Conservation (phyloP, 257 asterid species). For the Orobanche coerulescens region DNA sequence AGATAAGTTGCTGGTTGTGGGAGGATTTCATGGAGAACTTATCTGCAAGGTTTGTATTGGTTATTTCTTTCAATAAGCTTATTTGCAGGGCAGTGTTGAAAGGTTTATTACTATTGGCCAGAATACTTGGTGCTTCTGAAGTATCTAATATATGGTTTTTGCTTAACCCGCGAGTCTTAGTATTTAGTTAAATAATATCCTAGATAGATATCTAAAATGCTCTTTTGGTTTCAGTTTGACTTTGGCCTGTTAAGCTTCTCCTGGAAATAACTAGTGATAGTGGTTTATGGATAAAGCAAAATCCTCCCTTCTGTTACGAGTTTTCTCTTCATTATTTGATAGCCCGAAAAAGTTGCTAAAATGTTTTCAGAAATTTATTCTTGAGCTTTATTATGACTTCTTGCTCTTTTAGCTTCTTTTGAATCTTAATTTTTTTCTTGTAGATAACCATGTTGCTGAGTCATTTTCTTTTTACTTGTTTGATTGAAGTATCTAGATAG, state of each 20-base stretch:
- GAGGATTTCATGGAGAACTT: slow-evolving; percentile 83
- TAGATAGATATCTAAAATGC: neutral
- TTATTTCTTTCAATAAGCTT: neutral
- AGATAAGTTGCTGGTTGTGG: slow-evolving; percentile 69
- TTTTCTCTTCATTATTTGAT: neutral
- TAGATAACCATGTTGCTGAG: neutral
- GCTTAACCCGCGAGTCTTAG: neutral
- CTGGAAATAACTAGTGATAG: neutral
- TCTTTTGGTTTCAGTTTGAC: neutral
- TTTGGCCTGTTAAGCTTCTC: neutral
- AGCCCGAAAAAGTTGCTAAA: neutral
- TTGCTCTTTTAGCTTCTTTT: neutral
- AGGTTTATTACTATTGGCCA: neutral
- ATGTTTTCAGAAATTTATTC: neutral
- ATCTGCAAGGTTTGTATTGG: slow-evolving; percentile 51
- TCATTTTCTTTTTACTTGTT: neutral
- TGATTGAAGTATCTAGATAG: slow-evolving; percentile 59
- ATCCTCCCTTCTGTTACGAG: neutral
- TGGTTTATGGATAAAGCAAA: neutral
- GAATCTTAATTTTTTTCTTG: too few relatives aligned
- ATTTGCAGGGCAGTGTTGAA: neutral
- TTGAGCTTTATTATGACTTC: neutral
- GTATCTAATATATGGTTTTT: neutral
- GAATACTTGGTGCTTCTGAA: neutral
- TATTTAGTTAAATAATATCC: neutral